Base-by-base conservation (phyloP, 1,284 basidiomycete species). In the Puccinia triticina region DNA sequence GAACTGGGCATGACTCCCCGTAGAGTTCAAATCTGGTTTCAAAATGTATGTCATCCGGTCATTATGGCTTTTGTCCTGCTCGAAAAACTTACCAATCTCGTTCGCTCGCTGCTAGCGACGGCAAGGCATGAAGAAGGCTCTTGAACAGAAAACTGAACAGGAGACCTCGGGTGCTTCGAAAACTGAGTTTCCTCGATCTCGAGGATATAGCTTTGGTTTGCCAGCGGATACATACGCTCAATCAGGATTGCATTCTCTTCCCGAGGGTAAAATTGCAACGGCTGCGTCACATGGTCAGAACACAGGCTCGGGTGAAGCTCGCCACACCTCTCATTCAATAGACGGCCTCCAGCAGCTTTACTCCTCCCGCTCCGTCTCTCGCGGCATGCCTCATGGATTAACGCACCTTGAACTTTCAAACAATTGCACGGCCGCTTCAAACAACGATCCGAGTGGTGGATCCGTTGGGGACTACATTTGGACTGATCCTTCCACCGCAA, bases 1-100 rank as follows among this genome's bases (percentile, higher is more conserved):
- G 90, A 92, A 46, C 94, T 94, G 83, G 93, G 93, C 37, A 88
- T 94, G 85, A 93, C 92, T 86, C 93, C 93, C 73, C 90, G 93
- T 57, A 92, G 94, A 88, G 93, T 94, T 16, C 93, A 94, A 91
- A 93, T 93, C 50, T 85, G 85, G 85, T 85, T 85, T 48, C 85
- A 85, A 67, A 85, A 85, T 50, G 84, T 85, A 32, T 48, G 72
- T 57, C 72, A 21, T 55, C 53, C 32, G 14, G 29, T 3, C 43
- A 21, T 23, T 16, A 16, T 40, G 2, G 8, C 23, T 67, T 26
- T 40, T 40, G 16, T 32, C 1, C 16, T 64, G 10, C 26, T 66
- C 26, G 43, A 40, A 21, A n/a, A 5, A 77, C 43, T 75, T 21
- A 34, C 32, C 32, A 40, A 34, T 46, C 23, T 37, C 50, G 12